Evolutionary conservation across 2,329 filamentous ascomycete genomes (phyloP).

Genomic region (Claviceps sorghi): DNA sequence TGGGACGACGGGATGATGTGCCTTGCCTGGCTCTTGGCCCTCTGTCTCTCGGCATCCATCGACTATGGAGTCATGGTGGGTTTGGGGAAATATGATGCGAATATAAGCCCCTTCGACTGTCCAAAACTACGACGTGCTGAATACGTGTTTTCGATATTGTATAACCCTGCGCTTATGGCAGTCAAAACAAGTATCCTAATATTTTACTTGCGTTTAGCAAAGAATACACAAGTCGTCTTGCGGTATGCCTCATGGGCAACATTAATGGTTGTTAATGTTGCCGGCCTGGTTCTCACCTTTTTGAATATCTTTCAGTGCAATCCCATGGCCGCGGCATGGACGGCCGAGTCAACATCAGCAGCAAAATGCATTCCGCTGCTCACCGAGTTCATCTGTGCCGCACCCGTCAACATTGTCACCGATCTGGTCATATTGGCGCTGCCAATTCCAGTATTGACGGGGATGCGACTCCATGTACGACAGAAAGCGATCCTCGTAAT

Average conservation of each 20-base stretch:
- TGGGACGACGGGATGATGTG: conserved; percentile 74
- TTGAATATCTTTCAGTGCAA: conserved; percentile 78
- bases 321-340: conserved; percentile 59
- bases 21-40: conserved; percentile 59
- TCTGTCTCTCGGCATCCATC: conserved; percentile 53
- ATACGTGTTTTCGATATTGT: conserved; percentile 51
- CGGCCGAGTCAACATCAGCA: conserved; percentile 18
- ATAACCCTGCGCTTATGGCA: conserved; percentile 80
- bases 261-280: conserved; percentile 61
- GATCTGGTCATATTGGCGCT: conserved; percentile 77
- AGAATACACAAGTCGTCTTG: conserved; percentile 61
- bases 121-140: conserved; percentile 40
- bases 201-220: conserved; percentile 75
- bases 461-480: conserved; percentile 68
- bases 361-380: conserved; percentile 40
- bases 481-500: conserved; percentile 80
- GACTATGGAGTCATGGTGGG: conserved; percentile 49
- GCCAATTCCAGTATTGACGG: conserved; percentile 75
- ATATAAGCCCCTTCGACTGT: conserved; percentile 39
- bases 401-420: conserved; percentile 83
- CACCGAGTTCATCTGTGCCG: conserved; percentile 56
- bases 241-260: conserved; percentile 71
- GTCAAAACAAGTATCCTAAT: conserved; percentile 86
- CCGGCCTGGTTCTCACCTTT: conserved; percentile 65
- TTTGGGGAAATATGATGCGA: conserved; percentile 49